Evolutionary conservation across 2,329 filamentous ascomycete genomes (phyloP).

Genomic region (Berkeleyomyces rouxiae): DNA sequence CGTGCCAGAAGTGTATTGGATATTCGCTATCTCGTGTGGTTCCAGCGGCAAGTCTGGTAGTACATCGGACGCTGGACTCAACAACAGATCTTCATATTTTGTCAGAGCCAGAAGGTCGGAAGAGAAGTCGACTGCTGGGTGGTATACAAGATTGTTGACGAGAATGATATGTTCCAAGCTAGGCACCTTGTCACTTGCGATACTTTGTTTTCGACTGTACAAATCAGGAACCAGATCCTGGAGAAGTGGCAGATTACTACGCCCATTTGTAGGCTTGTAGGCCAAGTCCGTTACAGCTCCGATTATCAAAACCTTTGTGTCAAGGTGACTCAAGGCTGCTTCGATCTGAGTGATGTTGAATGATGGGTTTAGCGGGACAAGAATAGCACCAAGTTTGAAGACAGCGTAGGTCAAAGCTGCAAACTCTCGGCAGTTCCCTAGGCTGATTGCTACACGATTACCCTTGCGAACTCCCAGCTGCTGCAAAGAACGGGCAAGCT

Average conservation of each 20-base stretch:
- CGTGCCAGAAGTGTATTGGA: conserved; percentile 95
- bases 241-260: conserved; percentile 35
- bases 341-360: conserved; percentile 70
- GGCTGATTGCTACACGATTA: conserved; percentile 67
- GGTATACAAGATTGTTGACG: conserved; percentile 53
- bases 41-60: conserved; percentile 31
- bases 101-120: conserved; percentile 29
- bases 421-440: conserved; percentile 76
- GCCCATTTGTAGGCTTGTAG: conserved; percentile 38
- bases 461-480: conserved; percentile 62
- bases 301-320: conserved; percentile 58
- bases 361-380: conserved; percentile 84
- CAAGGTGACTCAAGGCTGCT: conserved; percentile 61
- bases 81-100: conserved; percentile 27
- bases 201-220: conserved; percentile 19
- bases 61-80: conserved; percentile 21
- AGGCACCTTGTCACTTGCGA: conserved; percentile 37
- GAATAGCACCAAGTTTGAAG: conserved; percentile 84
- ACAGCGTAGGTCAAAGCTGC: conserved; percentile 74
- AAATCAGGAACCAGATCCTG: conserved; percentile 29
- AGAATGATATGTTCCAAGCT: conserved; percentile 55
- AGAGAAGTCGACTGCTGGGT: conserved; percentile 29
- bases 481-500: conserved; percentile 52
- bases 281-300: conserved; percentile 77
- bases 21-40: conserved; percentile 66